Evolutionary conservation across 441 rosid species (phyloP), one percentile per base, ranked within the genome.

Genomic region (Gossypium lobatum): DNA sequence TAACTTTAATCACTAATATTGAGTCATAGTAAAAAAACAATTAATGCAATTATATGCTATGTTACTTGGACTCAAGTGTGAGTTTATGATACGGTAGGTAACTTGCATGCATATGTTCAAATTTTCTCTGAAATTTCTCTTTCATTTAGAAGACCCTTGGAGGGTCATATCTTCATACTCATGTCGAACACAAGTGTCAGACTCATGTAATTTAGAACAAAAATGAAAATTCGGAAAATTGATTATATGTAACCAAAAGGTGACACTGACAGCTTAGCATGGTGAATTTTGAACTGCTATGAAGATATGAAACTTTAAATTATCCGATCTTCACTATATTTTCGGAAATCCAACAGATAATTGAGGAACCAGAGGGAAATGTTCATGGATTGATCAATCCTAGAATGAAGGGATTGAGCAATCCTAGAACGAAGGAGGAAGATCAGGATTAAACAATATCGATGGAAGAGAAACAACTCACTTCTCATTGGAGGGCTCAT

Each of bases 401-500:
- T 0, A 5, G 17, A 70, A 31, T 25, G 8, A 50, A 50, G 11
- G 34, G 34, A 28, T 1, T 8, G 37, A 23, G 20, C 64, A n/a
- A 70, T 37, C 52, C 39, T 0, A 5, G 31, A 70, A 31, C 28
- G 55, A 50, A 50, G 11, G 55, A 45, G 55, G 25, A 6, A 13
- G 37, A 66, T 6, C 57, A 23, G 18, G 71, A 46, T 48, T 25
- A 25, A 67, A 48, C 50, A 6, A 48, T n/a, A n/a, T 4, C 4
- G 16, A 68, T 68, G n/a, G 17, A 21, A 57, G 48, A 58, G 48
- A 70, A 62, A 73, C 48, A 76, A 88, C 99, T 87, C 82, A 95
- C 99, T 95, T 95, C 78, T 95, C 99, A 84, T 95, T 91, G 16
- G 98, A 95, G 48, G 89, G 97, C 76, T 95, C 99, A 64, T 93